Percentiles rank a stretch among this genome's conserved stretches.
These are phyloP conservation scores for Pestalotiopsis fici DNA, from an alignment of 2,329 filamentous ascomycete species.

Conservation along the genomic window DNA sequence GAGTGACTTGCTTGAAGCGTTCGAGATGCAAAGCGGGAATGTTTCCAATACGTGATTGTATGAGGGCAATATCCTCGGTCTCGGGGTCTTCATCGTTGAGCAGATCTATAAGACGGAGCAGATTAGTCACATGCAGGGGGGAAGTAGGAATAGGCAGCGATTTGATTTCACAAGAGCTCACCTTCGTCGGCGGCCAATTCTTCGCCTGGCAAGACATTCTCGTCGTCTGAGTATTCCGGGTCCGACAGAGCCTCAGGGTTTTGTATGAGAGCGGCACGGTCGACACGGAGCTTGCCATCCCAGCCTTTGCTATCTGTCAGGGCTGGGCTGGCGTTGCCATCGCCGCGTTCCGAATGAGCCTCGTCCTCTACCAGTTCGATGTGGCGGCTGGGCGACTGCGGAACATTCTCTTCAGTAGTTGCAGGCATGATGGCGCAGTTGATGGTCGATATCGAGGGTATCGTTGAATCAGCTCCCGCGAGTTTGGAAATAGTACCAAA, in stretches of 20 bases:
- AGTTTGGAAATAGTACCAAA: background rate
- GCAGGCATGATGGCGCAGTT: conserved; percentile 38
- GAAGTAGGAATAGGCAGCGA: background rate
- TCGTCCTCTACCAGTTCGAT: conserved; percentile 51
- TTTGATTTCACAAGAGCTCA: conserved; percentile 32
- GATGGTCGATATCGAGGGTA: background rate
- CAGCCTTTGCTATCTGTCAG: conserved; percentile 69
- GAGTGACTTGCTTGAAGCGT: conserved; percentile 74
- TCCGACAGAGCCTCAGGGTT: conserved; percentile 86
- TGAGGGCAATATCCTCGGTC: conserved; percentile 80
- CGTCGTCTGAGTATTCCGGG: conserved; percentile 79
- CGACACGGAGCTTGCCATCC: conserved; percentile 81
- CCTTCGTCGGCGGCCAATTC: conserved; percentile 82
- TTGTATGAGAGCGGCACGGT: conserved; percentile 66
- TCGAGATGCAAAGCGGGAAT: conserved; percentile 79
- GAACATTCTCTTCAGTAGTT: conserved; percentile 34
- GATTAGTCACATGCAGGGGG: background rate
- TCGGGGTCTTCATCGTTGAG: conserved; percentile 62
- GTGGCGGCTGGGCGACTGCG: conserved; percentile 39
- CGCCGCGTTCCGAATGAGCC: conserved; percentile 35
- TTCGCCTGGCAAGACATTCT: conserved; percentile 69
- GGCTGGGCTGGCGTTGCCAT: conserved; percentile 46
- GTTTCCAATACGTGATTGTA: conserved; percentile 82
- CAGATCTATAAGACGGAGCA: conserved; percentile 44
- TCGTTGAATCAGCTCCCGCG: background rate